phyloP scores from a whole-genome alignment of 164 flowering plant species.

The Hamamelis virginiana region DNA sequence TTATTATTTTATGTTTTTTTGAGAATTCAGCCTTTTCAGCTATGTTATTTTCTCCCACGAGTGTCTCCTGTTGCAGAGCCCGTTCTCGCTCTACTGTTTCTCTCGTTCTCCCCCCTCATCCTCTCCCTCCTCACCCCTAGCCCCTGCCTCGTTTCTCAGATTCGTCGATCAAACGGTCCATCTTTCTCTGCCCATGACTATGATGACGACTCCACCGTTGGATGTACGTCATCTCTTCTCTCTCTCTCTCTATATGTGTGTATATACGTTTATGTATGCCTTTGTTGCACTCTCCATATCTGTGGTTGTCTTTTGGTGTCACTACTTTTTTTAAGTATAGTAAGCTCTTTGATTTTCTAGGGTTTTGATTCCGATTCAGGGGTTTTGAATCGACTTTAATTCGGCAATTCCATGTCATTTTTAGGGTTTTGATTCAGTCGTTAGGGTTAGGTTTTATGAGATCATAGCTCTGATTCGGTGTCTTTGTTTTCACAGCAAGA shows the following conservation, averaged over 20 bases:
- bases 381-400: neutral
- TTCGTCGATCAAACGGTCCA: slow-evolving; percentile 33
- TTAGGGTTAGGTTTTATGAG: neutral
- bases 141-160: slow-evolving; percentile 16
- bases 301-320: neutral
- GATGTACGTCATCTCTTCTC: slow-evolving; percentile 37
- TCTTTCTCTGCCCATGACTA: slow-evolving; percentile 50
- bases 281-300: neutral
- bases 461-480: slow-evolving; percentile 21
- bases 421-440: slow-evolving; percentile 1
- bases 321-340: neutral
- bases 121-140: neutral
- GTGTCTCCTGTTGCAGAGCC: slow-evolving; percentile 1
- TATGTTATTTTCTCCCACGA: too few relatives aligned
- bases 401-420: neutral
- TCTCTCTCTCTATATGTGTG: neutral
- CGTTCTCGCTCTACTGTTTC: slow-evolving; percentile 7
- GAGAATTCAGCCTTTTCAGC: too few relatives aligned
- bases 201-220: slow-evolving; percentile 68
- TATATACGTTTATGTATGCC: neutral
- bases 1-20: too few relatives aligned
- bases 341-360: neutral
- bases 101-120: neutral
- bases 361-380: neutral
- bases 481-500: slow-evolving; percentile 60